These are phyloP conservation scores for Bryoglossum gracile DNA, from an alignment of 495 filamentous ascomycete genomes.

Conservation along the genomic window DNA sequence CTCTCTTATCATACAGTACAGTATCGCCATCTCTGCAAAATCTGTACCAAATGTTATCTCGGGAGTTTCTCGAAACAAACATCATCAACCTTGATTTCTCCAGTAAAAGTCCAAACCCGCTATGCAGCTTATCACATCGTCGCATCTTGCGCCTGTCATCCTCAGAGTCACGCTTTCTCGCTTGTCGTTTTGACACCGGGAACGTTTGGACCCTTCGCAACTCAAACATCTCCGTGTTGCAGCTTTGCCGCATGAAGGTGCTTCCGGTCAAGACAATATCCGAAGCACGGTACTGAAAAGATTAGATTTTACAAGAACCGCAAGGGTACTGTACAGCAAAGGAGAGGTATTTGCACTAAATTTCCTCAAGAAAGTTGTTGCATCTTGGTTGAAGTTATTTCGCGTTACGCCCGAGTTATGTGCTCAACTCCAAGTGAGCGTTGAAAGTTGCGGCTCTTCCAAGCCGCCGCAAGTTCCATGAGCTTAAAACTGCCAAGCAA, in stretches of 20 bases:
- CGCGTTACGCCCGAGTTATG: no score
- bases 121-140: background rate
- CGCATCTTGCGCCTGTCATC: background rate
- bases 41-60: background rate
- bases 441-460: no score
- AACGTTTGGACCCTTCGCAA: constrained; percentile 16
- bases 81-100: background rate
- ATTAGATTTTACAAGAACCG: background rate
- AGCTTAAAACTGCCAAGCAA: background rate
- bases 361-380: no score
- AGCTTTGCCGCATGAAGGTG: constrained; percentile 15
- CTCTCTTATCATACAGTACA: no score
- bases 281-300: background rate
- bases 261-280: constrained; percentile 5
- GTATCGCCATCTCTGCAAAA: no score
- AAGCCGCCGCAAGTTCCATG: background rate
- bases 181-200: constrained; percentile 10
- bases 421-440: background rate
- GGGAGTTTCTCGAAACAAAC: background rate
- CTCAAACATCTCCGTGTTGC: constrained; percentile 21
- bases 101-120: no score
- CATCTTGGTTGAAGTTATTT: no score
- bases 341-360: background rate
- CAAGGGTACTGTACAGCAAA: background rate
- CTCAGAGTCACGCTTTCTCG: constrained; percentile 15